These are phyloP conservation scores for Xylaria palmicola DNA, from an alignment of 495 filamentous ascomycete genomes.

Conservation along the genomic window DNA sequence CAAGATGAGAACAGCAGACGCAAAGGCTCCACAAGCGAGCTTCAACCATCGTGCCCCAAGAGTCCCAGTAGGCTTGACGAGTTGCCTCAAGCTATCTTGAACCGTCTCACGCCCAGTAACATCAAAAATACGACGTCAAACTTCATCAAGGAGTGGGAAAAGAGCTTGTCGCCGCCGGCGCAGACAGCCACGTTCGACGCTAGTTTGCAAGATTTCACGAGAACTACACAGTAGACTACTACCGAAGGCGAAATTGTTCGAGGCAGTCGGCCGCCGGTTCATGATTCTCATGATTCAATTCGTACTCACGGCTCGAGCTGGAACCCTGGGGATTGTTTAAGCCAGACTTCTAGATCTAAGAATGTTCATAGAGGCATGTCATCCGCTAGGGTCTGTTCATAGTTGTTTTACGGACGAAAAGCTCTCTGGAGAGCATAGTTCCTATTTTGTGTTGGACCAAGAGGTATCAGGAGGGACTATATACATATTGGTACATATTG, in stretches of 20 bases:
- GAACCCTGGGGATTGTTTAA: neutral
- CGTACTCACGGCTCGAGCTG: neutral
- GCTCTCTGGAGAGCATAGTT: conserved; percentile 5
- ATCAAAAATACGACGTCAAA: conserved; percentile 67
- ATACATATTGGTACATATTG: neutral
- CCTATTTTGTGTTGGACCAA: neutral
- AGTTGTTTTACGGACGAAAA: neutral
- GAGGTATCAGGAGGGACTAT: neutral
- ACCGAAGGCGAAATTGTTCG: neutral
- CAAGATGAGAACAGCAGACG: conserved; percentile 22
- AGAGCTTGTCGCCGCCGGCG: conserved; percentile 34
- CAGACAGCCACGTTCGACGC: conserved; percentile 21
- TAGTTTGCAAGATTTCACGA: conserved; percentile 3
- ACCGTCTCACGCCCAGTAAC: conserved; percentile 63
- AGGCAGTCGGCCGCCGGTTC: neutral
- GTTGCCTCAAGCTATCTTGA: conserved; percentile 55
- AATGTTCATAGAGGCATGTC: neutral
- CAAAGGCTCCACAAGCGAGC: conserved; percentile 35
- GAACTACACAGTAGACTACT: neutral
- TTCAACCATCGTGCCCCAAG: conserved; percentile 30
- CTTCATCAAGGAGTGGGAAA: conserved; percentile 80
- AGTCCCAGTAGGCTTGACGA: conserved; percentile 52
- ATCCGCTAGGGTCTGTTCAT: neutral
- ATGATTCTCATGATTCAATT: neutral
- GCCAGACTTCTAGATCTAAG: neutral